A percentile compares a stretch with the other conserved stretches of the same genome.
These are phyloP conservation scores for Lecanicillium sp. DNA, from an alignment of 2,329 filamentous ascomycete species.

Conservation along the genomic window DNA sequence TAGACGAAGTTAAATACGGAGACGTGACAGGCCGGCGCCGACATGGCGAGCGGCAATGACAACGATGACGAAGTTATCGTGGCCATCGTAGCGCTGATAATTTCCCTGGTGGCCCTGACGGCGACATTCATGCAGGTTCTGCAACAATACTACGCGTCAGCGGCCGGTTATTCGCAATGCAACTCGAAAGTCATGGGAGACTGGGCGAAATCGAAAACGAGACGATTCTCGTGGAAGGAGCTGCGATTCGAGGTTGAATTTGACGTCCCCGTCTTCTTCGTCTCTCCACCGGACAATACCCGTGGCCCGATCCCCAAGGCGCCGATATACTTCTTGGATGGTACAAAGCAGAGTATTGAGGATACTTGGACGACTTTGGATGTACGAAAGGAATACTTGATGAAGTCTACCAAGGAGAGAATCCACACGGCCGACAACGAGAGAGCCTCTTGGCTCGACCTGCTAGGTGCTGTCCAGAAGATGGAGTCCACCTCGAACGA, in stretches of 20 bases:
- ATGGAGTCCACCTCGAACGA: constrained; percentile 40
- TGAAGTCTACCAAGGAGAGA: constrained; percentile 20
- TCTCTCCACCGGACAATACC: constrained; percentile 33
- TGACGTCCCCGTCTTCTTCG: constrained; percentile 42
- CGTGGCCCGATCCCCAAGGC: constrained; percentile 25
- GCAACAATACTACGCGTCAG: constrained; percentile 43
- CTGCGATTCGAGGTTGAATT: constrained; percentile 43
- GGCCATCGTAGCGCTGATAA: constrained; percentile 35
- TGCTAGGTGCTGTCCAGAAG: constrained; percentile 41
- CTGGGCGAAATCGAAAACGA: constrained; percentile 33
- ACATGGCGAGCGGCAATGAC: not conserved
- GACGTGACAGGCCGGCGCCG: too few relatives aligned
- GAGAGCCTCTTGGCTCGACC: constrained; percentile 44
- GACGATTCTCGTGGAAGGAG: constrained; percentile 33
- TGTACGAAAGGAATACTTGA: constrained; percentile 16
- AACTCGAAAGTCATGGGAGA: constrained; percentile 39
- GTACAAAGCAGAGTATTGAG: constrained; percentile 25
- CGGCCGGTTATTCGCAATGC: constrained; percentile 41
- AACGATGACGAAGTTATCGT: constrained; percentile 26
- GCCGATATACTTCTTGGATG: constrained; percentile 30
- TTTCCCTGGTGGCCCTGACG: constrained; percentile 38
- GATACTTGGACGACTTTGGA: constrained; percentile 26
- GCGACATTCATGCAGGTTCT: constrained; percentile 39
- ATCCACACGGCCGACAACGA: constrained; percentile 51
- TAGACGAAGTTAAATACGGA: too few relatives aligned